Evolutionary conservation across 257 asterid species (phyloP), one percentile per base, ranked within the genome.

Genomic region (Vinca minor): DNA sequence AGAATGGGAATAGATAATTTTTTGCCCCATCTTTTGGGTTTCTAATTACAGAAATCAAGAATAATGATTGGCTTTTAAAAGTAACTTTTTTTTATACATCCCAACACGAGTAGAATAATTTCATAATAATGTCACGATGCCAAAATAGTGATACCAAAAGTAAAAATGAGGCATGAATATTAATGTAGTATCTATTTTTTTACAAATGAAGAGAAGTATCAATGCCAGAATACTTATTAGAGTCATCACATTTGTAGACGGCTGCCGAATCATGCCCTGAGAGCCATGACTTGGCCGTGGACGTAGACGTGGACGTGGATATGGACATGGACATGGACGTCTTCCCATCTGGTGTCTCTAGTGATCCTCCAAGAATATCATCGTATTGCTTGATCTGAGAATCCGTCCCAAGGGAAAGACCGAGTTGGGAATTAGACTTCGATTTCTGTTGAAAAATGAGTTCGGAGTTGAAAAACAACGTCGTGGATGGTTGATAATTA

Each of bases 161-260:
- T n/a, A n/a, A n/a, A n/a, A n/a, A n/a, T n/a, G n/a, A n/a, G n/a
- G n/a, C n/a, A n/a, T n/a, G n/a, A n/a, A n/a, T 1, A 8, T 15
- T 18, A 44, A 46, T 46, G 21, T 29, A 29, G n/a, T n/a, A n/a
- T 54, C 25, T 56, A 34, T 3, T n/a, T 59, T 42, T 52, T 60
- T 67, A 77, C 44, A 77, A 79, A 68, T 67, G 82, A 67, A 77
- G 70, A 66, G 79, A 77, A 45, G 82, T 77, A 67, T 77, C 82
- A 54, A 77, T 74, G n/a, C n/a, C n/a, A n/a, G 69, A 31, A 55
- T 3, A 34, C 4, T 34, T 2, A 34, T 8, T 29, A 32, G 69
- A n/a, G 2, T 66, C 68, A 35, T 69, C 68, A 41, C 25, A 52
- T 49, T 59, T 53, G 52, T 38, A 60, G 28, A 34, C 23, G 29